Conservation (phyloP, 1,139 yeast species). For the Tardiomyces blankii region DNA sequence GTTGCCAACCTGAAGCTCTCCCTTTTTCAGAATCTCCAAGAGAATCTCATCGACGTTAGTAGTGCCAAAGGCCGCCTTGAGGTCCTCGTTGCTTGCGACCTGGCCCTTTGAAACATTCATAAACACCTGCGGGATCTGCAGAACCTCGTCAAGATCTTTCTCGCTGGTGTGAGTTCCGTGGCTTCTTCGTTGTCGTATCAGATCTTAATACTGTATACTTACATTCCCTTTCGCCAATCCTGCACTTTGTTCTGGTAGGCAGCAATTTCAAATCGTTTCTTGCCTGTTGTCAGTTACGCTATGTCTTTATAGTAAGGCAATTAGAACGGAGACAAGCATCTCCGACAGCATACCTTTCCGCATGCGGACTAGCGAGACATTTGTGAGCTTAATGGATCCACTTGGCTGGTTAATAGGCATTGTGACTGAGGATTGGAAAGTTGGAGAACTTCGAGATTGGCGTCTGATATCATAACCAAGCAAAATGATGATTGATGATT, state of each 20-base stretch:
- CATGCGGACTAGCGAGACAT: conserved; percentile 86
- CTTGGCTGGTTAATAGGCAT: conserved; percentile 80
- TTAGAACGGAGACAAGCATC: too few relatives aligned
- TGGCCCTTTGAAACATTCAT: conserved; percentile 90
- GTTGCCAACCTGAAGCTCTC: conserved; percentile 90
- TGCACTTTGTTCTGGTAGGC: conserved; percentile 96
- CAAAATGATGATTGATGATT: too few relatives aligned
- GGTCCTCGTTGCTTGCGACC: conserved; percentile 82
- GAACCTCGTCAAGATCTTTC: conserved; percentile 87
- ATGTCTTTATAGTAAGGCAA: too few relatives aligned
- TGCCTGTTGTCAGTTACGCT: conserved; percentile 23
- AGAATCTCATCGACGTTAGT: conserved; percentile 67
- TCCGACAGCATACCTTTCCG: conserved; percentile 44
- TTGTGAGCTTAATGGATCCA: conserved; percentile 80
- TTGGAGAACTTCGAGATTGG: too few relatives aligned
- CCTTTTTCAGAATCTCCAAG: conserved; percentile 70
- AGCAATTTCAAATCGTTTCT: conserved; percentile 86
- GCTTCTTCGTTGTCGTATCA: conserved; percentile 1
- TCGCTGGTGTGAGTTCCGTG: conserved; percentile 37
- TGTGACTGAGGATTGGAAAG: background rate
- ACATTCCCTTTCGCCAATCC: conserved; percentile 78
- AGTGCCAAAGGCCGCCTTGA: conserved; percentile 62
- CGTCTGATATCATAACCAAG: too few relatives aligned
- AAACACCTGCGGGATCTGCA: conserved; percentile 93
- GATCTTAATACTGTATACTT: conserved; percentile 11